phyloP scores from a whole-genome alignment of 768 basidiomycete genomes.

The Arthromyces matolae region DNA sequence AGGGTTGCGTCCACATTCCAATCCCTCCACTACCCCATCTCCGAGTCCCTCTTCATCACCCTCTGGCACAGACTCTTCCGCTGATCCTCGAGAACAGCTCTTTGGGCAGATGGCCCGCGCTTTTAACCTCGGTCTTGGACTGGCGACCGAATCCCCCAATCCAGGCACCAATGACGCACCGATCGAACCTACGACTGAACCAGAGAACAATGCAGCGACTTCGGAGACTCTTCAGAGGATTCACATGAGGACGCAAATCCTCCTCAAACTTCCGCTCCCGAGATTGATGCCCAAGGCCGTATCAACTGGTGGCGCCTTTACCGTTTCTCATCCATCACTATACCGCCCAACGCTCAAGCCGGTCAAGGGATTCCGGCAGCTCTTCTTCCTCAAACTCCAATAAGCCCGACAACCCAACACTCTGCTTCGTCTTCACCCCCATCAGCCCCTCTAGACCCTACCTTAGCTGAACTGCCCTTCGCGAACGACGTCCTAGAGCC shows the following conservation, averaged over 20 bases:
- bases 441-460: conserved; percentile 10
- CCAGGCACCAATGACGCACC: background rate
- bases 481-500: conserved; percentile 8
- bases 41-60: conserved; percentile 5
- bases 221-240: conserved; percentile 28
- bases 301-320: conserved; percentile 85
- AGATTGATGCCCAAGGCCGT: conserved; percentile 30
- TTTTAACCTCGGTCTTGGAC: conserved; percentile 67
- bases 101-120: conserved; percentile 80
- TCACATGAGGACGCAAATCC: conserved; percentile 15
- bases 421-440: conserved; percentile 5
- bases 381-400: conserved; percentile 9
- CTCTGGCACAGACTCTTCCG: background rate
- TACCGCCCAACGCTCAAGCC: conserved; percentile 23
- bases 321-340: conserved; percentile 67
- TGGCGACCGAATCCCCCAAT: conserved; percentile 27
- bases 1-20: conserved; percentile 39
- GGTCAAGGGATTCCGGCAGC: conserved; percentile 15
- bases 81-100: conserved; percentile 65
- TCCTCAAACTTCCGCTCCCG: background rate
- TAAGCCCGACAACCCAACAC: conserved; percentile 17
- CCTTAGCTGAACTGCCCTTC: conserved; percentile 18
- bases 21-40: conserved; percentile 14
- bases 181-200: background rate
- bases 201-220: conserved; percentile 20